Percentiles rank a stretch among this genome's conserved stretches.
Conservation (phyloP, 176 grass and related monocot genomes). For the Rhipidocladum racemiflorum region DNA sequence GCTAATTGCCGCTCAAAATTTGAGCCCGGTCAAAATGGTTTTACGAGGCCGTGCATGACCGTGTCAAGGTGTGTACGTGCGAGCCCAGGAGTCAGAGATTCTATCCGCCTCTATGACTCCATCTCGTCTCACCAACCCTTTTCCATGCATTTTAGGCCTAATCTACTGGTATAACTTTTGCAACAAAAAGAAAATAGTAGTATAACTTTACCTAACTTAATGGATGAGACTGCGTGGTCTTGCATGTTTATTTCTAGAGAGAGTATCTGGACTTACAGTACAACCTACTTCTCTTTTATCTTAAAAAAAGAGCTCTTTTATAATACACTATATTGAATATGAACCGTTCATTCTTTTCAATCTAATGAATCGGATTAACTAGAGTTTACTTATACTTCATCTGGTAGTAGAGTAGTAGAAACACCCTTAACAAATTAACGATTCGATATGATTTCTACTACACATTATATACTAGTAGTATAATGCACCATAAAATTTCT, state of each 20-base stretch:
- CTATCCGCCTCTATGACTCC: neutral
- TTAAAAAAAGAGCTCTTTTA: too few species aligned
- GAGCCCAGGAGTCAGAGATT: conserved; percentile 8
- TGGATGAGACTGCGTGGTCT: neutral
- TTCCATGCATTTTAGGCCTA: neutral
- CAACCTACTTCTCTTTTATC: neutral
- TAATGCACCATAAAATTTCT: too few species aligned
- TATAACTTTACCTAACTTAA: conserved; percentile 11
- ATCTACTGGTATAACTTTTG: conserved; percentile 4
- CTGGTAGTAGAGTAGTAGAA: too few species aligned
- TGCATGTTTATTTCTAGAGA: neutral
- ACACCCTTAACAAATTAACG: too few species aligned
- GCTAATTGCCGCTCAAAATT: neutral
- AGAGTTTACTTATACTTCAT: too few species aligned
- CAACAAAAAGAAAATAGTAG: neutral
- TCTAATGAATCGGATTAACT: too few species aligned
- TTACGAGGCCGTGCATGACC: neutral
- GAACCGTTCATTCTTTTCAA: too few species aligned
- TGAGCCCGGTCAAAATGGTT: conserved; percentile 8
- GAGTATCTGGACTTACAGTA: neutral
- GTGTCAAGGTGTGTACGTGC: conserved; percentile 20
- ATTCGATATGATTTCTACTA: too few species aligned
- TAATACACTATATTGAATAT: too few species aligned
- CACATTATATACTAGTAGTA: too few species aligned
- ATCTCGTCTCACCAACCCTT: neutral